These are phyloP conservation scores for Geranomyces variabilis DNA, from an alignment of 192 early-diverging fungal genomes.

Conservation along the genomic window DNA sequence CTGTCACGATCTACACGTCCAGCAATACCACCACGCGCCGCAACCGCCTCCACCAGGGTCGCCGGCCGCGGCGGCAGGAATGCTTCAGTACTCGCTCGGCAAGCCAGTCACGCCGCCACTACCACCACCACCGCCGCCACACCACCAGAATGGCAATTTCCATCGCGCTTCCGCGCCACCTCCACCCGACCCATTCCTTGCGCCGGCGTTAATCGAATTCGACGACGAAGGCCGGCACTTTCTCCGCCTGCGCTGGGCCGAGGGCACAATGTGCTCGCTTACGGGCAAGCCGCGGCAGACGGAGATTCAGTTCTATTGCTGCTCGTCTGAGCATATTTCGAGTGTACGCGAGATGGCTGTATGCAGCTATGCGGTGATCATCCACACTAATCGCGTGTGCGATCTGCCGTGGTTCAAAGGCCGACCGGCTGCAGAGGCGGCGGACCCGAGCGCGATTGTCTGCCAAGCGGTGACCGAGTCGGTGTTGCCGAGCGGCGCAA, in stretches of 20 bases:
- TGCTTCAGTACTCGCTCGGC: slow-evolving; percentile 37
- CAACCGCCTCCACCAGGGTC: slow-evolving; percentile 36
- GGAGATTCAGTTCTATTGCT: slow-evolving; percentile 87
- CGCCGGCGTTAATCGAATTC: slow-evolving; percentile 38
- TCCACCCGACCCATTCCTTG: slow-evolving; percentile 18
- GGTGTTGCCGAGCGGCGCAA: too few relatives aligned
- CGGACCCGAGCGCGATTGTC: background rate
- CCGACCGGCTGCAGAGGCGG: too few relatives aligned
- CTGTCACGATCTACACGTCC: slow-evolving; percentile 68
- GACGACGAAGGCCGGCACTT: slow-evolving; percentile 53
- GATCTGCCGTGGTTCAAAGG: slow-evolving; percentile 28
- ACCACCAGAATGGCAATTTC: background rate
- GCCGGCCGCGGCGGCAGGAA: slow-evolving; percentile 8
- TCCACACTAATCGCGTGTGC: slow-evolving; percentile 77
- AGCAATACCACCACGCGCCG: slow-evolving; percentile 61
- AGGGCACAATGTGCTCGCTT: slow-evolving; percentile 76
- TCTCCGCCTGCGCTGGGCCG: slow-evolving; percentile 71
- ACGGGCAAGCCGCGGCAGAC: slow-evolving; percentile 70
- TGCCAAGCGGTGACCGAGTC: slow-evolving; percentile 9
- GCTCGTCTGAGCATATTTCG: slow-evolving; percentile 66
- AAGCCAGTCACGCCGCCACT: background rate
- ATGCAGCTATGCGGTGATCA: slow-evolving; percentile 79
- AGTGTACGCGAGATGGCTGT: slow-evolving; percentile 65
- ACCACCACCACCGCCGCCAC: slow-evolving; percentile 28
- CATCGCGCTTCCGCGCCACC: background rate